Evolutionary conservation across 176 grass and related monocot genomes (phyloP).

Genomic region (Phyllostachys edulis): DNA sequence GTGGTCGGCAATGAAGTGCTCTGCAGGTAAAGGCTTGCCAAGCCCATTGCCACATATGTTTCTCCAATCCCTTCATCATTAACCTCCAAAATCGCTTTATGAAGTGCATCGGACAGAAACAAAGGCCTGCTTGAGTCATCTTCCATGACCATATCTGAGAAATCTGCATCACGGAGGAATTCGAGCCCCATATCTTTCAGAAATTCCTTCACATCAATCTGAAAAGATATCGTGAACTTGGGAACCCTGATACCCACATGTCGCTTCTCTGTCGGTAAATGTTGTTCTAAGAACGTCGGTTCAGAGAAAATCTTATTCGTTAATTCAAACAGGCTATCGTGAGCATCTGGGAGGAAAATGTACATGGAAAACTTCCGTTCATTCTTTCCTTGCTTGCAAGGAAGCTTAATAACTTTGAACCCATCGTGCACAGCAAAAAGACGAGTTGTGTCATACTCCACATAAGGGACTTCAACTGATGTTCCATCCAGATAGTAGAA

Average conservation of each 20-base stretch:
- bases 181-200: constrained; percentile 50
- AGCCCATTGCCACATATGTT: constrained; percentile 19
- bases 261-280: constrained; percentile 45
- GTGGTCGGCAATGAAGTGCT: constrained; percentile 39
- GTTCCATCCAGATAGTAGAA: constrained; percentile 51
- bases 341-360: constrained; percentile 50
- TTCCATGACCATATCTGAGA: constrained; percentile 49
- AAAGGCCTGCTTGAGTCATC: constrained; percentile 12
- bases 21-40: constrained; percentile 37
- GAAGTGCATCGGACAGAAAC: constrained; percentile 50
- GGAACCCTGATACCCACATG: constrained; percentile 48
- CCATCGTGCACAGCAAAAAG: constrained; percentile 37
- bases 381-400: constrained; percentile 45
- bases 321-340: constrained; percentile 54
- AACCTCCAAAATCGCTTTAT: constrained; percentile 51
- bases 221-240: constrained; percentile 48
- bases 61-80: constrained; percentile 36
- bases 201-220: constrained; percentile 36
- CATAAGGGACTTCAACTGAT: constrained; percentile 38
- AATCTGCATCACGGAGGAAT: constrained; percentile 47
- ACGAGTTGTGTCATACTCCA: constrained; percentile 49
- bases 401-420: constrained; percentile 60
- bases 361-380: constrained; percentile 55
- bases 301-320: constrained; percentile 45
- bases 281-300: constrained; percentile 33